These are phyloP conservation scores for Lanmaoa pseudosensibilis DNA, from an alignment of 768 basidiomycete genomes.

Conservation along the genomic window DNA sequence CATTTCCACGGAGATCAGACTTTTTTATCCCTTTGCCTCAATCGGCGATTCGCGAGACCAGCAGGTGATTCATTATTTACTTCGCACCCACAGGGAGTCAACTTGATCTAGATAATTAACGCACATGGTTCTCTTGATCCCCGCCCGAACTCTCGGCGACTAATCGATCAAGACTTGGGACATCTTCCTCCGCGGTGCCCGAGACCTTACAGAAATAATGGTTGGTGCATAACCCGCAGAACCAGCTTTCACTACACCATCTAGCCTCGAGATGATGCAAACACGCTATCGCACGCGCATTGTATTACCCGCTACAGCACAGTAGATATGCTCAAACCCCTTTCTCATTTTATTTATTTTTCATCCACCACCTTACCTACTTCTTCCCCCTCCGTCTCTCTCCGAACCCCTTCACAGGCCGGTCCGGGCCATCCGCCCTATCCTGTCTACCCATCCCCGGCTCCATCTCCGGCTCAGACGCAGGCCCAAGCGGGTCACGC, in stretches of 20 bases:
- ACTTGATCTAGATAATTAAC: background rate
- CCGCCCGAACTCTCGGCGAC: background rate
- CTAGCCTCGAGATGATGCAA: background rate
- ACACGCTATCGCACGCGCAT: background rate
- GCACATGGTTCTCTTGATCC: background rate
- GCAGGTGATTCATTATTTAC: background rate
- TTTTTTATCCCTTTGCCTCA: background rate
- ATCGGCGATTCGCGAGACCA: background rate
- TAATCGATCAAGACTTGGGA: background rate
- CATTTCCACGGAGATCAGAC: slow-evolving; percentile 17
- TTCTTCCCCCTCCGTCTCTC: slow-evolving; percentile 23
- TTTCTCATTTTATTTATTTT: background rate
- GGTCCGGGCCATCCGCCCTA: background rate
- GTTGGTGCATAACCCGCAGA: background rate
- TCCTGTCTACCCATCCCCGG: background rate
- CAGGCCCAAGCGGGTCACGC: slow-evolving; percentile 38
- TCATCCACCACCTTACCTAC: background rate
- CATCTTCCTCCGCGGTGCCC: slow-evolving; percentile 7
- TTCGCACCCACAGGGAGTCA: background rate
- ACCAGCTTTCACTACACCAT: background rate
- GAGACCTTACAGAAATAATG: background rate
- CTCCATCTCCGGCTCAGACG: slow-evolving; percentile 6
- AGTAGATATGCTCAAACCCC: background rate
- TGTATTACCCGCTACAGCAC: background rate
- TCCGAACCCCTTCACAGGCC: slow-evolving; percentile 30